A percentile compares a stretch with the other conserved stretches of the same genome.
Evolutionary conservation across 495 filamentous ascomycete genomes (phyloP).

Genomic region (Penicillium chermesinum): DNA sequence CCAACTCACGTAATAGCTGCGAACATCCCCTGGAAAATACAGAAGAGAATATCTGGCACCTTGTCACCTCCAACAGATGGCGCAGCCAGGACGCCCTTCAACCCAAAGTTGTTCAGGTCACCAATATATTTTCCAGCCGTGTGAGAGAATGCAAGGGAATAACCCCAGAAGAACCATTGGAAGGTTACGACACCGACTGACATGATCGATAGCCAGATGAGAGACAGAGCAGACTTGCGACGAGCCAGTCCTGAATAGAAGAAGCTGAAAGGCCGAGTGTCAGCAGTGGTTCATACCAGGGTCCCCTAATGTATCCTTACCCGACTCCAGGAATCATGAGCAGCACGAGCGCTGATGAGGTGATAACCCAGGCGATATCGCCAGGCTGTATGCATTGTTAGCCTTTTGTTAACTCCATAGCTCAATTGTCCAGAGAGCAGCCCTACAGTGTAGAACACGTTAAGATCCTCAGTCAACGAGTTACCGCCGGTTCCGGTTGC

Average conservation of each 20-base stretch:
- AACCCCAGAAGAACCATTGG: conserved; percentile 99
- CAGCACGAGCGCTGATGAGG: conserved; percentile 80
- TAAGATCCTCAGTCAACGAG: conserved; percentile 67
- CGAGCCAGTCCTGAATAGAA: conserved; percentile 99
- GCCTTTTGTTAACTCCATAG: background rate
- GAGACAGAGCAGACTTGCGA: conserved; percentile 86
- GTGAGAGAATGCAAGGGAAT: conserved; percentile 89
- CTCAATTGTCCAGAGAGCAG: background rate
- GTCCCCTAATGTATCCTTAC: conserved; percentile 36
- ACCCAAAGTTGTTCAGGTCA: conserved; percentile 78
- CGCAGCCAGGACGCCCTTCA: conserved; percentile 70
- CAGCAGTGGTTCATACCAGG: background rate
- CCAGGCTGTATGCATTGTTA: conserved; percentile 55
- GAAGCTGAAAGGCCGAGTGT: conserved; percentile 50
- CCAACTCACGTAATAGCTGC: conserved; percentile 84
- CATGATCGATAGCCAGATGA: conserved; percentile 98
- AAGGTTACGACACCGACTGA: conserved; percentile 85
- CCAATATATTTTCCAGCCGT: conserved; percentile 79
- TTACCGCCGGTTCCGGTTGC: conserved; percentile 64
- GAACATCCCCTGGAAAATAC: conserved; percentile 98
- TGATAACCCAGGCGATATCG: conserved; percentile 90
- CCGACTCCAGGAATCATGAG: conserved; percentile 98
- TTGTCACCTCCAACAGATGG: conserved; percentile 77
- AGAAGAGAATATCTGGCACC: conserved; percentile 87
- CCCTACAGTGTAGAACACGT: conserved; percentile 77